Percentiles rank a stretch among this genome's conserved stretches.
These are phyloP conservation scores for Comarum palustre DNA, from an alignment of 306 rosid species.

Conservation along the genomic window DNA sequence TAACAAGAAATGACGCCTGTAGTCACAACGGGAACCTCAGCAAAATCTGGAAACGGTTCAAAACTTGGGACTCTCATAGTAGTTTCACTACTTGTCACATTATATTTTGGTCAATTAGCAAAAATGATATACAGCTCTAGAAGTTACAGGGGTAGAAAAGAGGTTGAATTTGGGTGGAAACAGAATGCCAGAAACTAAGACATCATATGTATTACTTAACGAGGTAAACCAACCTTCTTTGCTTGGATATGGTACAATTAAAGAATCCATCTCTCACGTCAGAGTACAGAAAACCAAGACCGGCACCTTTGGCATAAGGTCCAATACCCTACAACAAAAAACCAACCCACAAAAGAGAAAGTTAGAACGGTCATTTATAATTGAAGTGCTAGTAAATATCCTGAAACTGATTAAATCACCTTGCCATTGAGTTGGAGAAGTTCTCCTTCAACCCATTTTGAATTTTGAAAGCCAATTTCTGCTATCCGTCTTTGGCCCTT, in stretches of 20 bases:
- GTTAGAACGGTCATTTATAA: neutral
- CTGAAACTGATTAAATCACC: constrained; percentile 43
- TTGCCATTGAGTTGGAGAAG: constrained; percentile 88
- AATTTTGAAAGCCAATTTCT: constrained; percentile 73
- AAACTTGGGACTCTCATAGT: neutral
- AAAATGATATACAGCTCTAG: constrained; percentile 55
- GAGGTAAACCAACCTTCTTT: constrained; percentile 24
- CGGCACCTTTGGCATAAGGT: constrained; percentile 90
- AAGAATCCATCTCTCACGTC: constrained; percentile 27
- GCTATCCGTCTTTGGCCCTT: constrained; percentile 96
- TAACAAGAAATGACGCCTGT: neutral
- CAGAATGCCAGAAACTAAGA: constrained; percentile 21
- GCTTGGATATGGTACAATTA: constrained; percentile 12
- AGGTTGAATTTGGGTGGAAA: neutral
- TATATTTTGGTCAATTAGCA: constrained; percentile 30
- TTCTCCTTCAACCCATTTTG: constrained; percentile 98
- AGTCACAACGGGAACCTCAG: neutral
- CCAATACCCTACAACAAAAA: constrained; percentile 68
- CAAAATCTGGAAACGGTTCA: neutral
- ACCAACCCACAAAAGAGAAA: constrained; percentile 7
- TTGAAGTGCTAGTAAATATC: constrained; percentile 4
- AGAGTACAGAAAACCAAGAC: constrained; percentile 73
- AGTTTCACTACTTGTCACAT: neutral
- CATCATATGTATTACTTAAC: neutral
- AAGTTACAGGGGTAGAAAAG: constrained; percentile 1